These are phyloP conservation scores for Fomitopsis betulina DNA, from an alignment of 1,284 basidiomycete species.

Conservation along the genomic window DNA sequence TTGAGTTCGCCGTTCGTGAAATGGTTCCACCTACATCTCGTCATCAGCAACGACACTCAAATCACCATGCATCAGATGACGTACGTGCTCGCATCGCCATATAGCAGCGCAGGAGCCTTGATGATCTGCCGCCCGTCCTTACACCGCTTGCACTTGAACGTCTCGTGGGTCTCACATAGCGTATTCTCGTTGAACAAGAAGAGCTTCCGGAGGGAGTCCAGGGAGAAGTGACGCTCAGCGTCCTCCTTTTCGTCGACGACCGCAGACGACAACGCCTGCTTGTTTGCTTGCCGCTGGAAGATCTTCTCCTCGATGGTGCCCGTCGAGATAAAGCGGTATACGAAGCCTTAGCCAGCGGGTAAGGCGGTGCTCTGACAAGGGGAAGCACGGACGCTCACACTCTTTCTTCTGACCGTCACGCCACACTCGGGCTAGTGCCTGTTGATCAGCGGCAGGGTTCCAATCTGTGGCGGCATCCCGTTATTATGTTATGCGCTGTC, in stretches of 20 bases:
- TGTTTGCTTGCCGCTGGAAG: conserved; percentile 93
- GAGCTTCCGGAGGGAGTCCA: conserved; percentile 85
- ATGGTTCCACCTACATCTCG: conserved; percentile 88
- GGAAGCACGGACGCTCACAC: conserved; percentile 54
- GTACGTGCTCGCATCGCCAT: conserved; percentile 97
- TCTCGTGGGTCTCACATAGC: conserved; percentile 92
- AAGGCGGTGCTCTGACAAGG: background rate
- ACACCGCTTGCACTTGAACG: conserved; percentile 97
- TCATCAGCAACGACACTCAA: conserved; percentile 5
- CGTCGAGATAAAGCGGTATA: conserved; percentile 96
- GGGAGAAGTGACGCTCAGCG: conserved; percentile 92
- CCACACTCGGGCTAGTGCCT: conserved; percentile 98
- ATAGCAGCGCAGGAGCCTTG: conserved; percentile 85
- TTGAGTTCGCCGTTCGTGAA: conserved; percentile 85
- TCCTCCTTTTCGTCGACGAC: conserved; percentile 98
- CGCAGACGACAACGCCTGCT: conserved; percentile 94
- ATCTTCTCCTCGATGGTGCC: conserved; percentile 99
- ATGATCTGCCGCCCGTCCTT: conserved; percentile 80
- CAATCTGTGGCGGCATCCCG: conserved; percentile 58
- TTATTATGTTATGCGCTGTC: background rate
- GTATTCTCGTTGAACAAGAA: conserved; percentile 92
- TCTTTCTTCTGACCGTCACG: conserved; percentile 99
- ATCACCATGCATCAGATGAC: conserved; percentile 30
- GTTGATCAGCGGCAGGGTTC: conserved; percentile 98
- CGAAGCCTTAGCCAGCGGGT: conserved; percentile 65